phyloP scores from a whole-genome alignment of 345 rosid genomes.

The Triadica sebifera region DNA sequence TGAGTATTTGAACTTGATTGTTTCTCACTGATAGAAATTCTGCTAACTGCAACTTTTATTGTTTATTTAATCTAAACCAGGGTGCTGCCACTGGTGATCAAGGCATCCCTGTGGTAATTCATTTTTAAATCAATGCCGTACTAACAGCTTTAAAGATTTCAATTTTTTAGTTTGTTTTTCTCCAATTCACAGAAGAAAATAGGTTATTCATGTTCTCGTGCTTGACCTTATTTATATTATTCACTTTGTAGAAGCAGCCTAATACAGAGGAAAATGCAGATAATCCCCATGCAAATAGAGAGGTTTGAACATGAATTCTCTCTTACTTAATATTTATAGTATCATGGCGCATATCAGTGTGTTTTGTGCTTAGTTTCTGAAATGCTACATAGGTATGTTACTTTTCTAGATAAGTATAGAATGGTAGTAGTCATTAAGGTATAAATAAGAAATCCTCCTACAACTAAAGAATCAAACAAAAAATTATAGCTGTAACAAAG shows the following conservation, averaged over 20 bases:
- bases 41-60: neutral
- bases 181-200: neutral
- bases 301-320: constrained; percentile 5
- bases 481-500: neutral
- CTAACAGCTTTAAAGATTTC: neutral
- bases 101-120: neutral
- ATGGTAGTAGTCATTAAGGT: neutral
- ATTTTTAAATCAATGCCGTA: neutral
- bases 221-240: neutral
- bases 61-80: constrained; percentile 4
- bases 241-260: neutral
- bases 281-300: neutral
- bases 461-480: neutral
- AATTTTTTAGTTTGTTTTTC: neutral
- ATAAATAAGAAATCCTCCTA: neutral
- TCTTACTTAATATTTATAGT: neutral
- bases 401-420: neutral
- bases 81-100: neutral
- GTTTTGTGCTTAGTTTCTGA: neutral
- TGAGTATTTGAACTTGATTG: constrained; percentile 35
- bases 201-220: neutral
- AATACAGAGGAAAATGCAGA: neutral
- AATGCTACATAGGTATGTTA: neutral
- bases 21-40: neutral
- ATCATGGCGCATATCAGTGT: neutral